Percentiles rank a stretch among this genome's conserved stretches.
These are phyloP conservation scores for Gymnopilus junonius DNA, from an alignment of 768 basidiomycete species.

Conservation along the genomic window DNA sequence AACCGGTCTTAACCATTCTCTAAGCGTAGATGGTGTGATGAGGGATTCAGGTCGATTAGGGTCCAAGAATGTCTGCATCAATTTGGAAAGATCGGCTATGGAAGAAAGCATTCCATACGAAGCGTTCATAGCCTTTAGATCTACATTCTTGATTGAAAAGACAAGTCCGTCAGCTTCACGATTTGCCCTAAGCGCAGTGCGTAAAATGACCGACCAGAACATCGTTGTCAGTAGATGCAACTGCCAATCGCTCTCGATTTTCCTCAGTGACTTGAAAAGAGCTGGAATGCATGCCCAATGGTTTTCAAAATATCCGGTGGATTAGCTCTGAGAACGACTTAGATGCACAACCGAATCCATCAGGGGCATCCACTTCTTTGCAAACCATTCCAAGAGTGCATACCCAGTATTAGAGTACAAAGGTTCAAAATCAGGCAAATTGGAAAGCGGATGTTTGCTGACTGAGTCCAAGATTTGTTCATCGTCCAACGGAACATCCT, in stretches of 20 bases:
- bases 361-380: not conserved
- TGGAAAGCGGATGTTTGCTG: not conserved
- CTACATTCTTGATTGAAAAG: not conserved
- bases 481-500: not conserved
- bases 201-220: not conserved
- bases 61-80: not conserved
- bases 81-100: not conserved
- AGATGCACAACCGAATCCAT: no score
- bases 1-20: not conserved
- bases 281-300: not conserved
- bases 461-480: not conserved
- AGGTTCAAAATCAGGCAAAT: not conserved
- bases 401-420: constrained; percentile 3
- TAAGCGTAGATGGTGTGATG: not conserved
- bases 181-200: not conserved
- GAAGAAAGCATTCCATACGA: not conserved
- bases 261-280: not conserved
- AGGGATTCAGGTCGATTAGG: not conserved
- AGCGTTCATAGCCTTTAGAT: not conserved
- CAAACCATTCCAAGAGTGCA: constrained; percentile 1
- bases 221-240: not conserved
- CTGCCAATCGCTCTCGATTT: not conserved
- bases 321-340: not conserved
- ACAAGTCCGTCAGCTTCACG: not conserved
- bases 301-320: not conserved